Base-by-base conservation (phyloP, 805 yeast species). In the Ogataea pignaliae region DNA sequence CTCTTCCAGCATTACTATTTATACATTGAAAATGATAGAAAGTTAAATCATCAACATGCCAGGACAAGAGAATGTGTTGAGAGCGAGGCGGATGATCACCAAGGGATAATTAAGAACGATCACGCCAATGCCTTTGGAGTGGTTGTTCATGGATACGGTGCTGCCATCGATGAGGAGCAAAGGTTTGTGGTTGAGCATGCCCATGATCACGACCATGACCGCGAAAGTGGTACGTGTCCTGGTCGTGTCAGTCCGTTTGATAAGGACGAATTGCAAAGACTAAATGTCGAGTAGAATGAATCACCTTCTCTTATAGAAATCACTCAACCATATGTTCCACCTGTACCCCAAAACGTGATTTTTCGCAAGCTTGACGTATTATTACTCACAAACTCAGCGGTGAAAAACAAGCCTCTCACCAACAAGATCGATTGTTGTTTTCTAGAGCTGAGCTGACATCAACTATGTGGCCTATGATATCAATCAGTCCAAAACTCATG, bases 1-100 rank as follows among this genome's bases (percentile, higher is more conserved):
- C 53, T 65, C 35, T 11, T 53, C 3, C 69, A 65, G 40, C 70
- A 65, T 42, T 65, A 65, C 42, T 53, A 52, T 30, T 51, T 64
- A 29, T 65, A 62, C 42, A 54, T 52, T 32, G 48, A 56, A 2
- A 43, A 34, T 3, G 66, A 62, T 42, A 44, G 52, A n/a, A 18
- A 35, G 55, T 39, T 30, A 6, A 13, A 12, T 9, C 5, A 30
- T n/a, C 6, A 4, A 4, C 33, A 30, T 12, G 33, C 10, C 9
- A 30, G 33, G 33, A 21, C 26, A 4, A 7, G 26, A 21, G 26
- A 21, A 7, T 21, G 26, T 21, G 26, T 7, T 21, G 26, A 21
- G 26, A 10, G 14, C 33, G 33, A 30, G 5, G 33, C 14, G 9
- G 33, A 30, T 4, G 33, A n/a, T n/a, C 9, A 12, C 3, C 14